These are phyloP conservation scores for Myotisia sp. DNA, from an alignment of 2,329 filamentous ascomycete genomes.

Conservation along the genomic window DNA sequence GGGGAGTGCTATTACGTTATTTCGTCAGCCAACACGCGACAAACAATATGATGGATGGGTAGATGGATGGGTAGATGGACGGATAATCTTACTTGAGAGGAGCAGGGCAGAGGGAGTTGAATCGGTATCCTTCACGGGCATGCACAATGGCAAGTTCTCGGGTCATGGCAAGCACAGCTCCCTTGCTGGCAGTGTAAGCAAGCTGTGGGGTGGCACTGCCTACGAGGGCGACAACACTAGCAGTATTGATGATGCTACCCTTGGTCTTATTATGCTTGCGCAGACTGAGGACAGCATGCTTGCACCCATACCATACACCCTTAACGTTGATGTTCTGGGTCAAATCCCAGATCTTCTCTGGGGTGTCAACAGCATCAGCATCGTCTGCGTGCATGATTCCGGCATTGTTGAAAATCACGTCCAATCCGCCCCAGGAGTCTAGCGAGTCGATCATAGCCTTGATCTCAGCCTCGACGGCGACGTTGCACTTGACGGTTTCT, in stretches of 20 bases:
- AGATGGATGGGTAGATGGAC: background rate
- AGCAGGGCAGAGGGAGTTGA: slow-evolving; percentile 82
- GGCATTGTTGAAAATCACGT: slow-evolving; percentile 94
- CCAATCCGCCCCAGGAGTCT: slow-evolving; percentile 74
- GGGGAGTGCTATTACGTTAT: slow-evolving; percentile 47
- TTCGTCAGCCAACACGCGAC: background rate
- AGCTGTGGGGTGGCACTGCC: slow-evolving; percentile 78
- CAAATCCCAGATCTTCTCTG: slow-evolving; percentile 84
- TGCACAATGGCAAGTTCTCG: slow-evolving; percentile 85
- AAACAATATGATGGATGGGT: too few relatives aligned
- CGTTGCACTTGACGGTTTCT: slow-evolving; percentile 56
- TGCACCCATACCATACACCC: slow-evolving; percentile 93
- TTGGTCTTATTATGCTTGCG: slow-evolving; percentile 64
- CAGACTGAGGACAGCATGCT: slow-evolving; percentile 73
- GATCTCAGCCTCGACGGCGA: slow-evolving; percentile 71
- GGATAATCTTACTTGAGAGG: slow-evolving; percentile 53
- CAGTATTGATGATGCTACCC: slow-evolving; percentile 82
- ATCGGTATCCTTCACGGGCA: slow-evolving; percentile 74
- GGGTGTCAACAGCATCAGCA: slow-evolving; percentile 66
- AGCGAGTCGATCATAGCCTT: slow-evolving; percentile 58
- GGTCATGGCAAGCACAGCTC: slow-evolving; percentile 78
- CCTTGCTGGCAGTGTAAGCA: slow-evolving; percentile 88
- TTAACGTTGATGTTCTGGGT: slow-evolving; percentile 94
- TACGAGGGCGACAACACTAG: slow-evolving; percentile 74
- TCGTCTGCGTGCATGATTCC: slow-evolving; percentile 88